A percentile compares a stretch with the other conserved stretches of the same genome.
Evolutionary conservation across 1,284 basidiomycete species (phyloP).

Genomic region (Laetiporus sulphureus): DNA sequence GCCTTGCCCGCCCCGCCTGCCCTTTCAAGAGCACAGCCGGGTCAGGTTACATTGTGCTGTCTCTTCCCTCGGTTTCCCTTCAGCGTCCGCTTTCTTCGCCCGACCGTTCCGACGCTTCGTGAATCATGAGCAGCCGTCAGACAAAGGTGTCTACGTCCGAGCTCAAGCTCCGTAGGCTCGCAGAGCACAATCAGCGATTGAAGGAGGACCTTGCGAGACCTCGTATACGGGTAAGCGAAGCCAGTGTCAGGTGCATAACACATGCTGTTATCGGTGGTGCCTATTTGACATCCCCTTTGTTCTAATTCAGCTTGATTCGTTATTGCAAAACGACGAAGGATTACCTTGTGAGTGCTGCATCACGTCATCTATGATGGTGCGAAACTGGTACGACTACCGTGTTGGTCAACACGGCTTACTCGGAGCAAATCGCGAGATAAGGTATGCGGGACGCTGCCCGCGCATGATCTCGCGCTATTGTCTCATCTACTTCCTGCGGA

Average conservation of each 20-base stretch:
- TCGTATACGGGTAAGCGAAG: slow-evolving; percentile 71
- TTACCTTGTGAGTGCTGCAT: slow-evolving; percentile 62
- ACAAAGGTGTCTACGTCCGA: slow-evolving; percentile 71
- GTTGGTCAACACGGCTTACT: too few species aligned
- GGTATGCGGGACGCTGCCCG: too few species aligned
- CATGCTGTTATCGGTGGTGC: too few species aligned
- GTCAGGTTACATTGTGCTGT: slow-evolving; percentile 5
- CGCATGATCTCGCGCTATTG: too few species aligned
- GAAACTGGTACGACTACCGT: too few species aligned
- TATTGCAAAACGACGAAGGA: slow-evolving; percentile 73
- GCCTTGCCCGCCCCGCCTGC: background rate
- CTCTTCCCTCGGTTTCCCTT: slow-evolving; percentile 2
- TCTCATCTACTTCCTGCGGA: too few species aligned
- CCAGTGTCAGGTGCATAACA: slow-evolving; percentile 62
- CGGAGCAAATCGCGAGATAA: too few species aligned
- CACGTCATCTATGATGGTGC: too few species aligned
- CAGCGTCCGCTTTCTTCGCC: background rate
- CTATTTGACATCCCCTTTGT: too few species aligned
- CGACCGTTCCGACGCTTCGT: slow-evolving; percentile 3
- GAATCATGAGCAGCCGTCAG: slow-evolving; percentile 26
- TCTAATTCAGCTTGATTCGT: slow-evolving; percentile 53
- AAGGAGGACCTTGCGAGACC: slow-evolving; percentile 73
- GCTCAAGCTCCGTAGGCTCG: slow-evolving; percentile 74
- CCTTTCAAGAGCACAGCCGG: slow-evolving; percentile 3
- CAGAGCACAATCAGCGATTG: slow-evolving; percentile 74